Percentiles rank a stretch among this genome's conserved stretches.
phyloP scores from a whole-genome alignment of 306 rosid genomes.

The Prunus mume region DNA sequence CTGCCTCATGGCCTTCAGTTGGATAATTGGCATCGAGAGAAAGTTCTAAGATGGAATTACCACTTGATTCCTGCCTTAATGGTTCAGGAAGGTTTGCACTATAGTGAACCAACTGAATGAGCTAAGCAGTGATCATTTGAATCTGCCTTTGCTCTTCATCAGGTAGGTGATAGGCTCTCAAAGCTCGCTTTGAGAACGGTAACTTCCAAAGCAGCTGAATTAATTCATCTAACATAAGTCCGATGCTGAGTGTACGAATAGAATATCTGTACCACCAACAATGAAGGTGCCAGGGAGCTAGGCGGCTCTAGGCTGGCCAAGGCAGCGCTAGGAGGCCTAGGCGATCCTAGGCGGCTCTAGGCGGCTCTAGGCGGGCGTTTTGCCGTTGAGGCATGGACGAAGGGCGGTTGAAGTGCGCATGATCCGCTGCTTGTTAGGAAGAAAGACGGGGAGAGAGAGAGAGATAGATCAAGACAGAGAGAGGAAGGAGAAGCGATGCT shows the following conservation, averaged over 20 bases:
- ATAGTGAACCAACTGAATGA: conserved; percentile 84
- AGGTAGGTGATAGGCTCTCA: conserved; percentile 81
- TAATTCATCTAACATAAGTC: conserved; percentile 85
- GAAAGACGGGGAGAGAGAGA: no score
- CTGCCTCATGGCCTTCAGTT: conserved; percentile 64
- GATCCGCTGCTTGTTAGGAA: no score
- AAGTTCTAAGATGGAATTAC: conserved; percentile 72
- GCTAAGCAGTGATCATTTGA: conserved; percentile 92
- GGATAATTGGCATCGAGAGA: conserved; percentile 64
- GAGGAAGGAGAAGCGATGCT: no score
- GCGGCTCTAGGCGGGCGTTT: no score
- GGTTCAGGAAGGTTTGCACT: conserved; percentile 91
- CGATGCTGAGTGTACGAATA: conserved; percentile 83
- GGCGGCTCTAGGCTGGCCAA: no score
- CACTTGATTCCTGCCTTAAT: conserved; percentile 65
- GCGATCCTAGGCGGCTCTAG: no score
- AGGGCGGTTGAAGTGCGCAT: no score
- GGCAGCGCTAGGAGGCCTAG: no score
- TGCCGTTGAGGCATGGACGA: no score
- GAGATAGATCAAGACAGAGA: no score
- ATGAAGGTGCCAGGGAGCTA: background rate
- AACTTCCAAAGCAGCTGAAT: conserved; percentile 85
- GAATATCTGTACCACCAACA: conserved; percentile 72
- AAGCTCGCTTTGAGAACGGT: conserved; percentile 81
- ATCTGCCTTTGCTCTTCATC: conserved; percentile 98